Conservation (phyloP, 1,139 yeast species). For the Pichia sp. region DNA sequence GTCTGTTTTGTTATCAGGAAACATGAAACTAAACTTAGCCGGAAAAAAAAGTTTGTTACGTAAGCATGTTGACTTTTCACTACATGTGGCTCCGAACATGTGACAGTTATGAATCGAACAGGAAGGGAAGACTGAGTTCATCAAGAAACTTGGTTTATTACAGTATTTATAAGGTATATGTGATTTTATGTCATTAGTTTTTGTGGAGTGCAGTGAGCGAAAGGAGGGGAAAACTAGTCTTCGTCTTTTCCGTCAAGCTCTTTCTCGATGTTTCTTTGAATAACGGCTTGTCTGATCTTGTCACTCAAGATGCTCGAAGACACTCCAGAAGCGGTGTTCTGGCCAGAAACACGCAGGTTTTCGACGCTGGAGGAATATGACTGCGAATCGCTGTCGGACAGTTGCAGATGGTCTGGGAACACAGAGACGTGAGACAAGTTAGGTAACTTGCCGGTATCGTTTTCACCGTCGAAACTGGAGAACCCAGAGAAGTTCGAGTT, state of each 20-base stretch:
- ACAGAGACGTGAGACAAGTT: constrained; percentile 30
- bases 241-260: neutral
- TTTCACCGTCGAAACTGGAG: constrained; percentile 20
- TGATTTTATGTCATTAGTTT: neutral
- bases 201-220: neutral
- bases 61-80: neutral
- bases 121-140: neutral
- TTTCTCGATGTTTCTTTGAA: constrained; percentile 20
- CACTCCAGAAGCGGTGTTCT: neutral
- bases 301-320: constrained; percentile 16
- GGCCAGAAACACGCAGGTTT: neutral
- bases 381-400: constrained; percentile 7
- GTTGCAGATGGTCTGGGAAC: constrained; percentile 27
- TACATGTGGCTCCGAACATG: neutral
- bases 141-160: neutral
- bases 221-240: neutral
- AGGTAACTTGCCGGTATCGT: constrained; percentile 23
- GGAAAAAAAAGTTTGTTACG: neutral
- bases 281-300: constrained; percentile 23
- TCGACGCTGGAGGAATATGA: constrained; percentile 13
- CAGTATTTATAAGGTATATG: neutral
- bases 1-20: neutral
- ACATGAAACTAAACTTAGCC: neutral
- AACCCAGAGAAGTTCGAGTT: constrained; percentile 29
- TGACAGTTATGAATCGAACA: neutral